phyloP scores from a whole-genome alignment of 2,329 filamentous ascomycete genomes.

The Pseudogymnoascus verrucosus region DNA sequence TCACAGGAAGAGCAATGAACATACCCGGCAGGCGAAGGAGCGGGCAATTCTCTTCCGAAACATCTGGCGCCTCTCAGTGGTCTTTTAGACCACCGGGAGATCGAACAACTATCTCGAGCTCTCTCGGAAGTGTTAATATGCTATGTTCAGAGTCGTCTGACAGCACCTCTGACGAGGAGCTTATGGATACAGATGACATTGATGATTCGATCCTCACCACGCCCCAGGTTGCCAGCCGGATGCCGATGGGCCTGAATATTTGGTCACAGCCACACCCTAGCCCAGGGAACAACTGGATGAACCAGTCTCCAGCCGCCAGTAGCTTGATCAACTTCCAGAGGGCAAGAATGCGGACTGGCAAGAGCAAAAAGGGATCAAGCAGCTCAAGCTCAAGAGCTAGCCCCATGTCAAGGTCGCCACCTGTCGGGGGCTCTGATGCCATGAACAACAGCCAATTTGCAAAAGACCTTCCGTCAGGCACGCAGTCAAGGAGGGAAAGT shows the following conservation, averaged over 20 bases:
- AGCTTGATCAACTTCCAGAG: slow-evolving; percentile 74
- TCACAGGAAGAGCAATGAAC: slow-evolving; percentile 62
- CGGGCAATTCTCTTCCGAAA: slow-evolving; percentile 37
- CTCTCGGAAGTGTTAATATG: slow-evolving; percentile 45
- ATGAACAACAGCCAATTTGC: slow-evolving; percentile 42
- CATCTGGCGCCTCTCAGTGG: slow-evolving; percentile 51
- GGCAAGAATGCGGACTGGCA: slow-evolving; percentile 48
- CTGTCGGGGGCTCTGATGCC: slow-evolving; percentile 36
- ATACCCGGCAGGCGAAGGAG: slow-evolving; percentile 47
- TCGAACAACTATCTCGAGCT: slow-evolving; percentile 67
- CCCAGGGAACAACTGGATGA: slow-evolving; percentile 54
- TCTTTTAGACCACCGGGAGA: slow-evolving; percentile 63
- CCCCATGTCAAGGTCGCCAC: slow-evolving; percentile 70
- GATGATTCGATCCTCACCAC: slow-evolving; percentile 78
- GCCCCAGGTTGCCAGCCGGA: slow-evolving; percentile 63
- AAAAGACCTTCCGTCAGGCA: slow-evolving; percentile 39
- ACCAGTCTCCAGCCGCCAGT: slow-evolving; percentile 61
- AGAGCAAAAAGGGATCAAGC: slow-evolving; percentile 58
- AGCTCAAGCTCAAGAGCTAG: slow-evolving; percentile 63
- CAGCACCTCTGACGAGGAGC: slow-evolving; percentile 59
- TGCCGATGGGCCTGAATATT: slow-evolving; percentile 31
- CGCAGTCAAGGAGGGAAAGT: slow-evolving; percentile 67
- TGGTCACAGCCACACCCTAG: slow-evolving; percentile 34
- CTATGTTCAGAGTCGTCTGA: slow-evolving; percentile 73
- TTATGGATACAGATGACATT: slow-evolving; percentile 63